These are phyloP conservation scores for Botrytis medusae DNA, from an alignment of 2,329 filamentous ascomycete species.

Conservation along the genomic window DNA sequence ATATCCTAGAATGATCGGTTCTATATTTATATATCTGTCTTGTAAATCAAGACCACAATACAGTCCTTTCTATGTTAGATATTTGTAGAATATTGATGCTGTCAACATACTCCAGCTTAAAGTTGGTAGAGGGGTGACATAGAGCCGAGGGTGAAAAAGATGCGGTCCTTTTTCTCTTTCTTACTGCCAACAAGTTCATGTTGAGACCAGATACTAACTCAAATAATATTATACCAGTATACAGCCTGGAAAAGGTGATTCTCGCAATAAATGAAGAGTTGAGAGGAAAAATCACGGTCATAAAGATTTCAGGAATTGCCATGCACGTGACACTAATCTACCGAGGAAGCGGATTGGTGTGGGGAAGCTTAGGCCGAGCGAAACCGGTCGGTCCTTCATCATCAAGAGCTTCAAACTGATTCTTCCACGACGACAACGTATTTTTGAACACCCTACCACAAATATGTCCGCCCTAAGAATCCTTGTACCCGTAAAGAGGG, in stretches of 20 bases:
- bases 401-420: constrained; percentile 18
- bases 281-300: neutral
- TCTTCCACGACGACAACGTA: constrained; percentile 4
- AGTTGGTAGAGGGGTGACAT: neutral
- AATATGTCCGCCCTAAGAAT: constrained; percentile 68
- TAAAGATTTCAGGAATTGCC: neutral
- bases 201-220: neutral
- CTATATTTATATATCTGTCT: neutral
- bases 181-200: neutral
- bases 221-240: neutral
- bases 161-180: neutral
- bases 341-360: constrained; percentile 19
- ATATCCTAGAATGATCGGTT: neutral
- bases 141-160: neutral
- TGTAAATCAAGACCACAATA: neutral
- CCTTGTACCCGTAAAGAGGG: constrained; percentile 78
- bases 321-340: neutral
- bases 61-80: neutral
- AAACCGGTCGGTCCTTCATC: constrained; percentile 14
- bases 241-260: neutral
- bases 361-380: constrained; percentile 20
- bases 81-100: neutral
- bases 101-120: neutral
- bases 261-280: neutral
- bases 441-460: neutral